Base-by-base conservation (phyloP, 2,329 filamentous ascomycete species). In the Monosporascus sp. region DNA sequence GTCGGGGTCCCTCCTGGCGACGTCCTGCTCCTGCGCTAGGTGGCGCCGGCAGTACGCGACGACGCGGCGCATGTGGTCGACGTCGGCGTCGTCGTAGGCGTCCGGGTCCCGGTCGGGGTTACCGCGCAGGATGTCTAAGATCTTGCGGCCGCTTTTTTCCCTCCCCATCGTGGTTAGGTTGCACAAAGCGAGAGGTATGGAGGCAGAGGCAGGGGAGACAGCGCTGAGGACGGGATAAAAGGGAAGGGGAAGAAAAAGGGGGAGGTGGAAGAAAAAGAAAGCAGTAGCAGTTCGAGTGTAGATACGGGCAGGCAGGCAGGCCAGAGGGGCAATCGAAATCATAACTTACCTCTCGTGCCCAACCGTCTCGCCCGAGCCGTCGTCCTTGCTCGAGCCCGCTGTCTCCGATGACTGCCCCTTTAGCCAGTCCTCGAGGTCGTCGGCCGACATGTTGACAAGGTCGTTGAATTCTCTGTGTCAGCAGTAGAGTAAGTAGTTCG, bases 1-100 rank as follows among this genome's bases (percentile, higher is more conserved):
- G 2, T 62, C 54, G 16, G 66, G 64, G 41, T 69, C 60, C 22
- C 74, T 73, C 66, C 84, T 75, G 49, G 76, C 78, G 56, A 73
- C 77, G 55, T 75, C 76, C 65, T 11, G 27, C 27, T 85, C 81
- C 62, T 83, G 81, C 16, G 80, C 81, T 2, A 85, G 67, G 68
- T 85, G 81, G 5, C 81, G 70, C 64, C 84, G 84, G 61, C 77
- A 81, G 56, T 82, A 83, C 11, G 78, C 73, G 1, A 82, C 80
- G 3, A 83, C 80, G 52, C 70, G 71, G n/a, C 79, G 71, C 78
- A 81, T 81, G 59, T 82, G 80, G 31, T 73, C 71, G 43, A 83
- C 48, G 41, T 67, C 65, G 20, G 58, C 60, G 27, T 80, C 71
- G 3, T 76, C 73, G 61, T 84, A 84, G 24, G 71, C 70, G 9